These are phyloP conservation scores for Penicillium canescens DNA, from an alignment of 495 filamentous ascomycete genomes.

Conservation along the genomic window DNA sequence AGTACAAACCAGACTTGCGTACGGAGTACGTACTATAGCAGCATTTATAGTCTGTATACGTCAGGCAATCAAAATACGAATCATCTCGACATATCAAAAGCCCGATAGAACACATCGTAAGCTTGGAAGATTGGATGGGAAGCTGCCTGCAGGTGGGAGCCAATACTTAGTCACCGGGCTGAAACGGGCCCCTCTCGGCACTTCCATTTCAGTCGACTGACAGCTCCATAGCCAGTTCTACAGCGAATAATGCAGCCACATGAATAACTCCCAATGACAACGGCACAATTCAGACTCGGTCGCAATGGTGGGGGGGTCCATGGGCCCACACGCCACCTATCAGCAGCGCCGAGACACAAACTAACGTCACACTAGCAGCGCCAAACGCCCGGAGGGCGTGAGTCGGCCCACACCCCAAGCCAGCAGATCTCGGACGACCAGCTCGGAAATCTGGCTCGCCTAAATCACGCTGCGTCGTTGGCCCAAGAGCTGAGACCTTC, in stretches of 20 bases:
- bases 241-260: neutral
- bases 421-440: slow-evolving; percentile 29
- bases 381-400: neutral
- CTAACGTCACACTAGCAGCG: neutral
- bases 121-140: too few relatives aligned
- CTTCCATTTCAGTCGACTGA: slow-evolving; percentile 17
- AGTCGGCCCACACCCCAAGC: slow-evolving; percentile 14
- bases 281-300: neutral
- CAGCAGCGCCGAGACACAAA: neutral
- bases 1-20: too few relatives aligned
- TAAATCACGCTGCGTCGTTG: slow-evolving; percentile 36
- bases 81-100: too few relatives aligned
- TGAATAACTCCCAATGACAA: neutral
- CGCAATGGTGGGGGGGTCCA: neutral
- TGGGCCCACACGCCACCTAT: neutral
- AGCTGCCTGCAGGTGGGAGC: too few relatives aligned
- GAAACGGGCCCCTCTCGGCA: slow-evolving; percentile 5
- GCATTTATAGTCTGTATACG: too few relatives aligned
- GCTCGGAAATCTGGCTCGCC: slow-evolving; percentile 33
- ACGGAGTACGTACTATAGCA: too few relatives aligned
- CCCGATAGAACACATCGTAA: too few relatives aligned
- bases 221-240: slow-evolving; percentile 7
- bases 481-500: slow-evolving; percentile 21
- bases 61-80: too few relatives aligned
- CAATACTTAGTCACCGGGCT: too few relatives aligned